Base-by-base conservation (phyloP, 2,329 filamentous ascomycete species). In the Endothia cerciana region DNA sequence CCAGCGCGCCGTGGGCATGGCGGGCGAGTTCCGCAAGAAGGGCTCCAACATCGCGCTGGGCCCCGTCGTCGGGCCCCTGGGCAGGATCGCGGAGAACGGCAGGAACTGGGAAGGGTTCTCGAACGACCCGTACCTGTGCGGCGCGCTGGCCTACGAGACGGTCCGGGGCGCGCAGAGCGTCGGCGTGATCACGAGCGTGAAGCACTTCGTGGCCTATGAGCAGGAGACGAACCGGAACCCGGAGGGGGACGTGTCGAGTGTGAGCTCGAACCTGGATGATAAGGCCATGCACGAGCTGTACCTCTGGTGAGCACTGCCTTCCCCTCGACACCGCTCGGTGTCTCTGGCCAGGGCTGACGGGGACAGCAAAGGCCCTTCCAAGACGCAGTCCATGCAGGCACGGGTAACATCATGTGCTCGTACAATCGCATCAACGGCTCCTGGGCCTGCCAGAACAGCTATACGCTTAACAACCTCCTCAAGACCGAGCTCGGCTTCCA, bases 21-120 rank as follows among this genome's bases (percentile, higher is more conserved):
- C 89, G 15, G 79, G 82, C 65, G 92, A 94, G 74, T 90, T 91
- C 73, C 84, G 83, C 68, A 85, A 78, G 60, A 94, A 94, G 75
- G 92, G 92, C 62, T 85, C 92, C 40, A 89, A 94, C 73, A 82
- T 93, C n/a, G 84, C 89, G 67, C 82, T 94, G 15, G 91, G 91
- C 1, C 91, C 91, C 3, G 90, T 90, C 1, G 87, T 91, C 68
- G 87, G 87, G 0, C 86, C 87, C 1, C 73, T 89, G 1, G 87
- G 88, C 19, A 80, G 86, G 2, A 78, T 87, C 65, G 83, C 85
- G 0, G 79, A 80, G 22, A 85, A 85, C 60, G 88, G 88, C 1
- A 78, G 88, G 57, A 88, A 87, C 65, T 90, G 86, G 77, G 77
- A 79, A 55, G 68, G 76, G 4, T 77, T 78, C 62, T 72, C 74